phyloP scores from a whole-genome alignment of 805 yeast genomes.

The Naumovozyma baii region DNA sequence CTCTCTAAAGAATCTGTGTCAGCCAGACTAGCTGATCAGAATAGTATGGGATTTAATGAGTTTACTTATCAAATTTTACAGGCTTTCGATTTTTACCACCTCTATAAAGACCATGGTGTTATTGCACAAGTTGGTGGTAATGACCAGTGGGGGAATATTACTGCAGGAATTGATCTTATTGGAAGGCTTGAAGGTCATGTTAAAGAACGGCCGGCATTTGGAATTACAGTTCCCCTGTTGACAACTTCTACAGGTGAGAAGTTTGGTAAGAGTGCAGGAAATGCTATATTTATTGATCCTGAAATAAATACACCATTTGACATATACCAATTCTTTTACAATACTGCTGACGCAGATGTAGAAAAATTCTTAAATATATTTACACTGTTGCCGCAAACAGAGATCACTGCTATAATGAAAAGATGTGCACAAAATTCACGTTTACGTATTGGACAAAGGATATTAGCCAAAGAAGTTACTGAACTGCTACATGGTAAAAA shows the following conservation, averaged over 20 bases:
- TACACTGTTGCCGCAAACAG: conserved; percentile 60
- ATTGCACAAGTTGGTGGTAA: conserved; percentile 86
- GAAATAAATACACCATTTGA: conserved; percentile 70
- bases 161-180: conserved; percentile 88
- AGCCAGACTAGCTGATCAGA: conserved; percentile 54
- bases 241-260: conserved; percentile 86
- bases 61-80: conserved; percentile 88
- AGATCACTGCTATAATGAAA: conserved; percentile 45
- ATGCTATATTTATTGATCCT: conserved; percentile 80
- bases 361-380: conserved; percentile 60
- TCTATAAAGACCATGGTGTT: conserved; percentile 50
- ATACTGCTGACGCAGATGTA: conserved; percentile 69
- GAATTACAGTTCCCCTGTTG: conserved; percentile 81
- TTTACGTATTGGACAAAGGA: conserved; percentile 58
- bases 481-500: conserved; percentile 83
- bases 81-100: conserved; percentile 86
- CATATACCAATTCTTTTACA: conserved; percentile 76
- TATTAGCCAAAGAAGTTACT: conserved; percentile 75
- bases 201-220: conserved; percentile 39
- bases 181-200: conserved; percentile 37
- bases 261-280: conserved; percentile 95
- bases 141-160: conserved; percentile 97
- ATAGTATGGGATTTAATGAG: conserved; percentile 87
- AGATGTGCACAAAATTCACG: conserved; percentile 54
- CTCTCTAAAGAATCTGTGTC: conserved; percentile 80